phyloP scores from a whole-genome alignment of 257 asterid genomes.

The Perilla frutescens region DNA sequence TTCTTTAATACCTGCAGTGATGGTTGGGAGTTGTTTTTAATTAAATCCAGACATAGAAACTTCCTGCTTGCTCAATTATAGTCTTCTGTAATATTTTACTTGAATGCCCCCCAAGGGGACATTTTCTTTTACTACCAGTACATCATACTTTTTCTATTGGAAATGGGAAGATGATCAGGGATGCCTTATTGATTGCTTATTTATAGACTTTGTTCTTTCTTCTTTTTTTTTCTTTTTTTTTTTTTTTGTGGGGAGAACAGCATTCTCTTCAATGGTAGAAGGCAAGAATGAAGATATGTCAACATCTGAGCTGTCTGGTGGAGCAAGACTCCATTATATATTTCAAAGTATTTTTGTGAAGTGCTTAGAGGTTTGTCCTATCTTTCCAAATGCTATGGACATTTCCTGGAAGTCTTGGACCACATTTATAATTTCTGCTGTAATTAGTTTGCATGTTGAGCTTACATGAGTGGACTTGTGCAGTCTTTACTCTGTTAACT shows the following conservation, averaged over 20 bases:
- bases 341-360: slow-evolving; percentile 89
- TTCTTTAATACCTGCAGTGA: neutral
- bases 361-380: slow-evolving; percentile 80
- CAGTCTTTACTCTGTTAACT: slow-evolving; percentile 26
- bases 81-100: slow-evolving; percentile 6
- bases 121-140: slow-evolving; percentile 9
- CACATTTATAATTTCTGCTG: neutral
- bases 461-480: neutral
- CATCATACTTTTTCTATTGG: slow-evolving; percentile 18
- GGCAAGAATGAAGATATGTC: slow-evolving; percentile 95
- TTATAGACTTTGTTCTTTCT: neutral
- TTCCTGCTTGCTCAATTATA: too few species aligned
- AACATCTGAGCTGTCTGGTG: slow-evolving; percentile 93
- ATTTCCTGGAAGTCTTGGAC: slow-evolving; percentile 32
- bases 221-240: slow-evolving; percentile 6
- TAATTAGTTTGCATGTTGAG: slow-evolving; percentile 13
- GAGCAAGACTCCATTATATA: slow-evolving; percentile 96
- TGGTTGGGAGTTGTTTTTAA: slow-evolving; percentile 6
- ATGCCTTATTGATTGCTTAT: slow-evolving; percentile 17
- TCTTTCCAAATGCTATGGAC: slow-evolving; percentile 33
- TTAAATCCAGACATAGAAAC: too few species aligned
- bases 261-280: slow-evolving; percentile 88
- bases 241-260: slow-evolving; percentile 54
- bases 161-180: slow-evolving; percentile 1
- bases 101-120: neutral